Evolutionary conservation across 2,329 filamentous ascomycete genomes (phyloP).

Genomic region (Ophiostoma ips): DNA sequence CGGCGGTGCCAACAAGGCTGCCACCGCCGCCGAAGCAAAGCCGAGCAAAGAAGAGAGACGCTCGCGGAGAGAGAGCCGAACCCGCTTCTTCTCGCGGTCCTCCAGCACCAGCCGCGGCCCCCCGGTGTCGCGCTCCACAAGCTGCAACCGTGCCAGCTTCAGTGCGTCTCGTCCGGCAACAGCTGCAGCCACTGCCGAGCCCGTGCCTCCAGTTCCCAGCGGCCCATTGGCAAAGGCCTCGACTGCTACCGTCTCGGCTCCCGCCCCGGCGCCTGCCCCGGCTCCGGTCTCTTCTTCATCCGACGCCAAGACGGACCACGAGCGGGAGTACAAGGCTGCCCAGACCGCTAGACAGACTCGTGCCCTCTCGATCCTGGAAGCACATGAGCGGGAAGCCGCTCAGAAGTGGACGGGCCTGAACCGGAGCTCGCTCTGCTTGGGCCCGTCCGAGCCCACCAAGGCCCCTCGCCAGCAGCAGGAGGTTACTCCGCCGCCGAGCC

Average conservation of each 20-base stretch:
- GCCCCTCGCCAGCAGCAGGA: neutral
- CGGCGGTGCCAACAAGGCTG: neutral
- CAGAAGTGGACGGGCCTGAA: neutral
- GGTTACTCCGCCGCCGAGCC: neutral
- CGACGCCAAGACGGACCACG: neutral
- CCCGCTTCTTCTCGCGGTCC: conserved; percentile 6
- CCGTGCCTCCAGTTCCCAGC: neutral
- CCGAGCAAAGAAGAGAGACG: conserved; percentile 12
- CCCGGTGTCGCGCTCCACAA: neutral
- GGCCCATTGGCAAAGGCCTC: neutral
- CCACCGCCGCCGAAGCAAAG: neutral
- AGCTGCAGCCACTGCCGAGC: neutral
- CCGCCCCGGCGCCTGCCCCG: neutral
- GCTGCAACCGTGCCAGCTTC: conserved; percentile 1
- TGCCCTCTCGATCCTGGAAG: conserved; percentile 6
- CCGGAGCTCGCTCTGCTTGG: neutral
- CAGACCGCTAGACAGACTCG: conserved; percentile 5
- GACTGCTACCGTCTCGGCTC: neutral
- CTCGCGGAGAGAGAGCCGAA: conserved; percentile 10
- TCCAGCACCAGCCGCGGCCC: conserved; percentile 6
- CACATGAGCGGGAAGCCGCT: conserved; percentile 8
- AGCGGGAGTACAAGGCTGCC: conserved; percentile 1
- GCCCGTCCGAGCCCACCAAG: neutral
- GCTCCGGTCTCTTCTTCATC: no score
- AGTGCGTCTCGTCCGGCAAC: neutral